phyloP scores from a whole-genome alignment of 176 grass and related monocot genomes.

The Juncus inflexus region DNA sequence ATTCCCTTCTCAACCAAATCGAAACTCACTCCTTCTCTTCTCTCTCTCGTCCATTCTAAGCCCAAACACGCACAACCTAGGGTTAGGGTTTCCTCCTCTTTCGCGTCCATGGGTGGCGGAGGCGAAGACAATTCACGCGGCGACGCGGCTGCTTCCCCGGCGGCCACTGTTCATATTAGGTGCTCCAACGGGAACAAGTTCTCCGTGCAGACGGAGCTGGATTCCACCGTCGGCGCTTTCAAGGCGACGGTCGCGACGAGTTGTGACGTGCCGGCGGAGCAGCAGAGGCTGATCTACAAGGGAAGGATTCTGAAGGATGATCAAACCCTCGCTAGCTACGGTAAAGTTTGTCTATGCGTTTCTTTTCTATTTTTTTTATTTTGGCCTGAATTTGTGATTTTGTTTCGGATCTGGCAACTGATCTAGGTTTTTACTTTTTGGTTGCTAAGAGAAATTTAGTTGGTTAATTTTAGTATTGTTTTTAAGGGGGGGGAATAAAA shows the following conservation, averaged over 20 bases:
- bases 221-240: constrained; percentile 51
- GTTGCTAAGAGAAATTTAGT: background rate
- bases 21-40: constrained; percentile 16
- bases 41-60: constrained; percentile 16
- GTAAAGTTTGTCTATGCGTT: constrained; percentile 26
- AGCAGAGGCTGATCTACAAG: constrained; percentile 98
- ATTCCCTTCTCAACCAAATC: background rate
- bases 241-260: constrained; percentile 57
- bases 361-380: background rate
- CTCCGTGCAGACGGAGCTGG: constrained; percentile 56
- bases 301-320: constrained; percentile 93
- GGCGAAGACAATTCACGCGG: constrained; percentile 27
- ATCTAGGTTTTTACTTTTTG: background rate
- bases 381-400: background rate
- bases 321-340: constrained; percentile 91
- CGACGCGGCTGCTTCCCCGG: constrained; percentile 18
- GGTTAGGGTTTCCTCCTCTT: constrained; percentile 19
- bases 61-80: constrained; percentile 37
- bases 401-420: background rate
- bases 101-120: constrained; percentile 39
- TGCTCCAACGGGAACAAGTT: constrained; percentile 77
- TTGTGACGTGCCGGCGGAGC: constrained; percentile 75
- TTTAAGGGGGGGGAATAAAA: background rate
- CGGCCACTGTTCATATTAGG: constrained; percentile 58
- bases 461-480: constrained; percentile 1